A percentile compares a stretch with the other conserved stretches of the same genome.
Evolutionary conservation across 306 rosid species (phyloP).

Genomic region (Vigna mungo): DNA sequence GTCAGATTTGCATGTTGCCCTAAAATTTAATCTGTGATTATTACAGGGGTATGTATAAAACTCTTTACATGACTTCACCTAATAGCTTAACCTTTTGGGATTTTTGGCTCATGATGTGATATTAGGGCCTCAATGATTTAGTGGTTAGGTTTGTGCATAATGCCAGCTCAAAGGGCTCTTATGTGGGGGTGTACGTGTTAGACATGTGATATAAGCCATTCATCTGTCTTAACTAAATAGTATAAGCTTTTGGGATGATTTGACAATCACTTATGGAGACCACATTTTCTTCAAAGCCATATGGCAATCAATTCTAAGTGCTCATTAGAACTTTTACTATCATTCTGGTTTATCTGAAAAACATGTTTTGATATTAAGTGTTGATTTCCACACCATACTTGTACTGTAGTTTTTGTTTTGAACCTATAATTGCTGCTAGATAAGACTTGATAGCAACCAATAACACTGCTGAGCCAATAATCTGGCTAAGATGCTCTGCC

Average conservation of each 20-base stretch:
- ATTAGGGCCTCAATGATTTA: neutral
- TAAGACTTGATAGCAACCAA: neutral
- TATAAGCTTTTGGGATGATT: slow-evolving; percentile 1
- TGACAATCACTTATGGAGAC: neutral
- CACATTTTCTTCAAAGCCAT: slow-evolving; percentile 28
- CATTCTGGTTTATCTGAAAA: slow-evolving; percentile 13
- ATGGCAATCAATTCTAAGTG: neutral
- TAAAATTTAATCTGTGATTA: neutral
- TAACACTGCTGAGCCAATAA: neutral
- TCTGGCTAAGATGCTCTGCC: neutral
- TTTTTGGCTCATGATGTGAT: neutral
- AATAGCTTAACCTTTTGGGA: neutral
- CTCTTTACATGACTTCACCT: neutral
- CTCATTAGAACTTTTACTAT: neutral
- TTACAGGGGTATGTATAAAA: too few relatives aligned
- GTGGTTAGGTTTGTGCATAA: slow-evolving; percentile 14
- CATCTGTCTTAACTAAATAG: neutral
- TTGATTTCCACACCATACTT: slow-evolving; percentile 21
- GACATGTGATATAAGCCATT: neutral
- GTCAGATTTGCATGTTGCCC: too few relatives aligned
- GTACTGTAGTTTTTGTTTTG: slow-evolving; percentile 25
- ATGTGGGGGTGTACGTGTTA: neutral
- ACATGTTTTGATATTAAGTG: slow-evolving; percentile 6
- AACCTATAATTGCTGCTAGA: slow-evolving; percentile 32
- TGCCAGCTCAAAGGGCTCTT: neutral